Conservation (phyloP, 129 eudicot genomes). For the Centaurea solstitialis region DNA sequence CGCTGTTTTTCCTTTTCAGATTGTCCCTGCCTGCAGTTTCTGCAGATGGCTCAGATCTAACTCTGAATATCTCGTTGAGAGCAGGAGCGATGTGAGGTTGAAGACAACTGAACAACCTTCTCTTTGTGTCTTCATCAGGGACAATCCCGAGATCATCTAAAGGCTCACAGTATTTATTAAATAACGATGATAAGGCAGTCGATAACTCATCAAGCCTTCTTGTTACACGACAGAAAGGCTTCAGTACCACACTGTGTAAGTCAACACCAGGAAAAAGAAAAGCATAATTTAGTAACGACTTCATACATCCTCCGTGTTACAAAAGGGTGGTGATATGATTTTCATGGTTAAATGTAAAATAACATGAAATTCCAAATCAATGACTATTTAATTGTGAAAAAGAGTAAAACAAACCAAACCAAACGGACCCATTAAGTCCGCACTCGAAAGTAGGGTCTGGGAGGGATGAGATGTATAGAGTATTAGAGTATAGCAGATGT, state of each 20-base stretch:
- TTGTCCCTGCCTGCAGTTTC: slow-evolving; percentile 40
- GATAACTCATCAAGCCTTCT: slow-evolving; percentile 80
- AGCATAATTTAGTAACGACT: not conserved
- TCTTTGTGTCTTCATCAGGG: slow-evolving; percentile 63
- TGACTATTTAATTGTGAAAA: not conserved
- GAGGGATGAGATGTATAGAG: too few relatives aligned
- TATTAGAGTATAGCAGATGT: too few relatives aligned
- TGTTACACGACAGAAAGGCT: slow-evolving; percentile 68
- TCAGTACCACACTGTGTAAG: slow-evolving; percentile 67
- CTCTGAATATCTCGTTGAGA: slow-evolving; percentile 58
- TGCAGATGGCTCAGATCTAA: slow-evolving; percentile 38
- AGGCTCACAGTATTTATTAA: slow-evolving; percentile 71
- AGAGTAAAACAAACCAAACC: not conserved
- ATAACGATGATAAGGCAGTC: slow-evolving; percentile 58
- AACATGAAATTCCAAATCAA: not conserved
- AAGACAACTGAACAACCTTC: slow-evolving; percentile 61
- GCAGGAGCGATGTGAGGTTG: slow-evolving; percentile 62
- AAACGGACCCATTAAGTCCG: not conserved
- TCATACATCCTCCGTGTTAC: not conserved
- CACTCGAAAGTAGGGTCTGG: not conserved
- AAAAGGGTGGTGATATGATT: not conserved
- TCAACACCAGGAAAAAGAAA: slow-evolving; percentile 6
- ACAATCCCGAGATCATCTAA: slow-evolving; percentile 45
- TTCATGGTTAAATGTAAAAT: slow-evolving; percentile 1
- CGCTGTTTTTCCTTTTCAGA: slow-evolving; percentile 34